phyloP scores from a whole-genome alignment of 176 grass and related monocot genomes.

The Neostapfia colusana region DNA sequence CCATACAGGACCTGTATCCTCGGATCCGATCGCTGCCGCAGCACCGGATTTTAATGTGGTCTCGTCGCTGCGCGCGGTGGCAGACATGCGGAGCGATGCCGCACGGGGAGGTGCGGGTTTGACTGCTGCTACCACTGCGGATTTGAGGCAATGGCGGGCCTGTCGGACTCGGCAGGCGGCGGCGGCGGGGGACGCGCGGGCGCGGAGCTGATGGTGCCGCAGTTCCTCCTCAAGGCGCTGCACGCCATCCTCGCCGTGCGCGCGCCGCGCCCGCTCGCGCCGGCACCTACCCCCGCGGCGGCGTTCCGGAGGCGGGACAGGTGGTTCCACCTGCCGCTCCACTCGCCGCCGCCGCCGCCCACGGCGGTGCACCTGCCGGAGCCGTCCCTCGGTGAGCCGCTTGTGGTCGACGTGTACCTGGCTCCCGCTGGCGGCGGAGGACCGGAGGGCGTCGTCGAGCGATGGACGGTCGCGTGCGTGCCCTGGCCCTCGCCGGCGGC shows the following conservation, averaged over 20 bases:
- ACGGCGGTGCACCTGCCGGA: conserved; percentile 42
- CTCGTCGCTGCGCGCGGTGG: conserved; percentile 5
- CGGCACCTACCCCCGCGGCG: not conserved
- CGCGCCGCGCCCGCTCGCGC: conserved; percentile 50
- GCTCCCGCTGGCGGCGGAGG: conserved; percentile 34
- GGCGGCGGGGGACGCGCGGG: conserved; percentile 40
- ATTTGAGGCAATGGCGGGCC: conserved; percentile 45
- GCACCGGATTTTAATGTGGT: conserved; percentile 39
- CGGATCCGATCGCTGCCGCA: conserved; percentile 25
- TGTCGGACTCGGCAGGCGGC: conserved; percentile 50
- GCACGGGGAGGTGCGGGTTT: conserved; percentile 22
- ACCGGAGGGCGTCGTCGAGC: conserved; percentile 47
- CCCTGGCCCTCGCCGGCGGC: conserved; percentile 43
- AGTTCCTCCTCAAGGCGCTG: conserved; percentile 81
- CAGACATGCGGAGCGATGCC: conserved; percentile 49
- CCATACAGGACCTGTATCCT: conserved; percentile 32
- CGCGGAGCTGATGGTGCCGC: conserved; percentile 83
- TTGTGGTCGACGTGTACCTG: conserved; percentile 66
- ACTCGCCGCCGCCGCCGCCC: conserved; percentile 52
- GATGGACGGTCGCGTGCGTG: conserved; percentile 72
- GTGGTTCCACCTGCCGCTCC: conserved; percentile 79
- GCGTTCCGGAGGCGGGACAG: conserved; percentile 53
- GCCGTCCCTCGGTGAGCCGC: conserved; percentile 45
- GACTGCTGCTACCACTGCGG: not conserved
- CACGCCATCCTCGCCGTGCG: conserved; percentile 87